phyloP scores from a whole-genome alignment of 2,329 filamentous ascomycete genomes.

The Furcasterigmium furcatum region DNA sequence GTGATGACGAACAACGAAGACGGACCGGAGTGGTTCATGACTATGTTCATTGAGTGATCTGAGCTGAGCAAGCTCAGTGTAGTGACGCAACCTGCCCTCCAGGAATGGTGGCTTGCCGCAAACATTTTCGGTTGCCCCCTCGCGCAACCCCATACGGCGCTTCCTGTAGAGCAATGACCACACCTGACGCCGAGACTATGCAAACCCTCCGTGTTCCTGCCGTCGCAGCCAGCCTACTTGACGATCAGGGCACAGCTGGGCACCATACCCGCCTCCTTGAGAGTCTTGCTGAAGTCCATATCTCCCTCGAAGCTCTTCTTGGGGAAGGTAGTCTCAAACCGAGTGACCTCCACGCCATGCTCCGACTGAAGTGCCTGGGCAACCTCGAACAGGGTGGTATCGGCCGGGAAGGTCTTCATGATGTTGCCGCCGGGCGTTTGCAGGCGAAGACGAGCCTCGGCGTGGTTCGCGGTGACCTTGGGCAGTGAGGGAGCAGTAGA shows the following conservation, averaged over 20 bases:
- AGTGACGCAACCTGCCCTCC: too few relatives aligned
- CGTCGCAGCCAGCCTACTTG: conserved; percentile 32
- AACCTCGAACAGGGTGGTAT: conserved; percentile 91
- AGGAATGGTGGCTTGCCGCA: too few relatives aligned
- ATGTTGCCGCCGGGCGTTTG: conserved; percentile 75
- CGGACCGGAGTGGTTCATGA: too few relatives aligned
- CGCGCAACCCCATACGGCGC: too few relatives aligned
- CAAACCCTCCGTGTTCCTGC: neutral
- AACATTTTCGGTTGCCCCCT: too few relatives aligned
- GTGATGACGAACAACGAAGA: neutral
- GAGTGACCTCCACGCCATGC: conserved; percentile 65
- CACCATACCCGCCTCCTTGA: conserved; percentile 88
- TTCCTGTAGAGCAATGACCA: neutral
- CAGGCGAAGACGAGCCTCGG: conserved; percentile 76
- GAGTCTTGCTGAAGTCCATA: conserved; percentile 79
- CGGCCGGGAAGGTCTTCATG: conserved; percentile 82
- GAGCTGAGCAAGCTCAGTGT: too few relatives aligned
- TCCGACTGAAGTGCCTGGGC: conserved; percentile 73
- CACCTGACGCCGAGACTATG: conserved; percentile 3
- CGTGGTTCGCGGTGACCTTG: conserved; percentile 69
- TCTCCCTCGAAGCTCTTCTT: conserved; percentile 71
- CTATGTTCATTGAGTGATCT: too few relatives aligned
- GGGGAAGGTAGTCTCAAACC: conserved; percentile 85
- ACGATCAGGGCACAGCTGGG: conserved; percentile 89
- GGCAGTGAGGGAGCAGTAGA: conserved; percentile 39